Conservation (phyloP, 2,329 filamentous ascomycete genomes). For the Fusarium tricinctum region DNA sequence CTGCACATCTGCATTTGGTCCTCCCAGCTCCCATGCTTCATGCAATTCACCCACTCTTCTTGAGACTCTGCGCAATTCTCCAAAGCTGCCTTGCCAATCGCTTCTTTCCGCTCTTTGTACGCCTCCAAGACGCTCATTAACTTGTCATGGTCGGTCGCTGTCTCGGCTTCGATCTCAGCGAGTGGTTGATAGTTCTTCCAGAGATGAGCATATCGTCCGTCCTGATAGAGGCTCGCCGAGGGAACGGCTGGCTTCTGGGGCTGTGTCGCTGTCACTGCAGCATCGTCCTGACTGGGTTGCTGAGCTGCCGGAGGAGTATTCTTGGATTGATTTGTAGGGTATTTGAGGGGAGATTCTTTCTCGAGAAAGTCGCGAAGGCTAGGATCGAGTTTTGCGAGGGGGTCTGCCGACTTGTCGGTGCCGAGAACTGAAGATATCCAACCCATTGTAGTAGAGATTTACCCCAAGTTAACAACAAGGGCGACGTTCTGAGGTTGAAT, state of each 20-base stretch:
- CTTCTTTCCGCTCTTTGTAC: conserved; percentile 84
- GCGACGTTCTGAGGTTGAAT: not conserved
- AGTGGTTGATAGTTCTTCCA: conserved; percentile 93
- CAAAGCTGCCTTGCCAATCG: conserved; percentile 83
- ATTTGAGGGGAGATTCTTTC: conserved; percentile 83
- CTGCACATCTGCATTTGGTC: conserved; percentile 85
- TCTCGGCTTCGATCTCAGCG: conserved; percentile 74
- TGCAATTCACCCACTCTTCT: conserved; percentile 85
- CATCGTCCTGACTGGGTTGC: conserved; percentile 19
- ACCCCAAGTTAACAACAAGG: not conserved
- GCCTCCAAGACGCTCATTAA: conserved; percentile 83
- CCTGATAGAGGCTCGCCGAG: conserved; percentile 66
- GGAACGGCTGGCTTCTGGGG: conserved; percentile 57
- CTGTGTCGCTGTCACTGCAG: conserved; percentile 37
- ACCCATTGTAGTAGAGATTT: conserved; percentile 60
- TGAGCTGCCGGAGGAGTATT: conserved; percentile 21
- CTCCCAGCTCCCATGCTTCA: conserved; percentile 76
- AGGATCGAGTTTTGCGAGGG: conserved; percentile 82
- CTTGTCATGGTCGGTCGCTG: conserved; percentile 83
- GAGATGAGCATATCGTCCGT: conserved; percentile 81
- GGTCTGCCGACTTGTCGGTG: conserved; percentile 64
- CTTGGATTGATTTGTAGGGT: conserved; percentile 57
- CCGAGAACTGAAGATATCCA: conserved; percentile 70
- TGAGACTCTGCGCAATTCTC: conserved; percentile 96
- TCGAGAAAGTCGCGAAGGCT: conserved; percentile 87